Evolutionary conservation across 257 asterid species (phyloP), one percentile per base, ranked within the genome.

Genomic region (Cordia subcordata): DNA sequence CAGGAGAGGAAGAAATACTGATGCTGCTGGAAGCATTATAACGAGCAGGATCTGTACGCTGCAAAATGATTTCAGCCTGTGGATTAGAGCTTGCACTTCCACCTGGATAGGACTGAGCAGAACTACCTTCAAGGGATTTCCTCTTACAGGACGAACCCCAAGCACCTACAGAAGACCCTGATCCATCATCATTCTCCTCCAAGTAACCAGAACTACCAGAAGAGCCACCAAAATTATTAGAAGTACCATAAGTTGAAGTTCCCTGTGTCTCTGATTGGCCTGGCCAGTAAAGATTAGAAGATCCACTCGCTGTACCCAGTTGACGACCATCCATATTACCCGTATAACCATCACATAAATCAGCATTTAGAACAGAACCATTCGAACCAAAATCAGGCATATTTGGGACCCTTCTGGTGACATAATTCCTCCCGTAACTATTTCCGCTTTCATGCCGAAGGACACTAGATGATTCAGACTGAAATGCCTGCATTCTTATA

Each of bases 91-190:
- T 82, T 42, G 93, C 81, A 71, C 82, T 80, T 58, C 87, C 90
- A 73, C 81, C 75, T 13, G 79, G 76, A 61, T 53, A 75, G 62
- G 75, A 79, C 55, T 78, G 94, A 63, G 79, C 82, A 46, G 96
- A 78, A 65, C 83, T 74, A 38, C 87, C 90, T 82, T 92, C 98
- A 32, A 86, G 76, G 55, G 90, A 80, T 78, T 85, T 88, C 63
- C 96, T 69, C 79, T 88, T 92, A 81, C 93, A 81, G 56, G 98
- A 86, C 20, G 78, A 72, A 67, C 96, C 94, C 87, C 95, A 82
- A 20, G 75, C 62, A 60, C 79, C 75, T 22, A 78, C 71, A 71
- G 91, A 79, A 47, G 89, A 73, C 60, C 83, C 76, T 27, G 84
- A 68, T 53, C 71, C 77, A 50, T 80, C 85, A 11, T 52, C 73